These are phyloP conservation scores for Plantago ovata DNA, from an alignment of 257 asterid genomes.

Conservation along the genomic window DNA sequence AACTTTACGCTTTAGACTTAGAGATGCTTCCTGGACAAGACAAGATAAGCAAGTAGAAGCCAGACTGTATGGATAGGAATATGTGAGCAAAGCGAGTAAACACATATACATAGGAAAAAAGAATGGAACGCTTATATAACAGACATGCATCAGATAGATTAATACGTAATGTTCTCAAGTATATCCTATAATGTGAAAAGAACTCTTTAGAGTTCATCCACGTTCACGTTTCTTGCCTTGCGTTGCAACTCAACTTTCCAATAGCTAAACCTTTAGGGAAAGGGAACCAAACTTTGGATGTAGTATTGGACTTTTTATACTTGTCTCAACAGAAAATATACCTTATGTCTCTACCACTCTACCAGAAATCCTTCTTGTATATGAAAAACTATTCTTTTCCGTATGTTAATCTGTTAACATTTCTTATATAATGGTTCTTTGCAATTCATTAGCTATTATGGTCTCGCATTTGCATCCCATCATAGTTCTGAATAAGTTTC, in stretches of 20 bases:
- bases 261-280: conserved; percentile 12
- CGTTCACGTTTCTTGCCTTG: conserved; percentile 30
- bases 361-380: too few relatives aligned
- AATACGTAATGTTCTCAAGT: conserved; percentile 16
- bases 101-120: neutral
- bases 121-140: neutral
- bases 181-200: conserved; percentile 9
- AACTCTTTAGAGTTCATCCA: conserved; percentile 15
- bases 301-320: neutral
- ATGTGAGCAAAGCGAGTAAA: neutral
- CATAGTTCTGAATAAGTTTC: too few relatives aligned
- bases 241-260: conserved; percentile 19
- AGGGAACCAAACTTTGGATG: neutral
- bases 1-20: conserved; percentile 13
- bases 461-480: too few relatives aligned
- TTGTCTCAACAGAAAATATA: neutral
- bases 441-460: too few relatives aligned
- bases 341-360: neutral
- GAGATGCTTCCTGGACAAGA: conserved; percentile 17
- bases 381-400: too few relatives aligned
- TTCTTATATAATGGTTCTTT: too few relatives aligned
- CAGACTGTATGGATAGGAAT: neutral
- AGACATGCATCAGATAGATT: conserved; percentile 11
- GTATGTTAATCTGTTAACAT: too few relatives aligned
- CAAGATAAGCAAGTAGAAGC: too few relatives aligned